Evolutionary conservation across 768 basidiomycete genomes (phyloP).

Genomic region (Russula sp.): DNA sequence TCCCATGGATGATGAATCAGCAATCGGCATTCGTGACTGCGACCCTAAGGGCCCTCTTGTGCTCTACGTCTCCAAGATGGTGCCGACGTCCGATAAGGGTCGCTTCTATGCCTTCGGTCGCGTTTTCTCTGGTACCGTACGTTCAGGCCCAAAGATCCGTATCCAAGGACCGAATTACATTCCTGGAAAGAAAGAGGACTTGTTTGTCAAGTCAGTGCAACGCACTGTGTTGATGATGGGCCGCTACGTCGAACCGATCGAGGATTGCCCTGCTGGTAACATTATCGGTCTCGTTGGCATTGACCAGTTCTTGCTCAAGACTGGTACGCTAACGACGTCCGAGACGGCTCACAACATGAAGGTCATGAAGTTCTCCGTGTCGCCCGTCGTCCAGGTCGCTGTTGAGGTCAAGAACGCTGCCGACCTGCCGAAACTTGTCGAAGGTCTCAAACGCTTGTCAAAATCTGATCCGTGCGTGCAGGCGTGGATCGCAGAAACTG

Average conservation of each 20-base stretch:
- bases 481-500: conserved; percentile 84
- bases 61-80: conserved; percentile 99
- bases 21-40: conserved; percentile 96
- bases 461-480: conserved; percentile 99
- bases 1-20: conserved; percentile 99
- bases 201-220: conserved; percentile 97
- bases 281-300: conserved; percentile 99
- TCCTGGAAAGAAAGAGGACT: conserved; percentile 97
- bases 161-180: conserved; percentile 99
- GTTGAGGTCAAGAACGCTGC: conserved; percentile 99
- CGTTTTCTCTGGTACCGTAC: conserved; percentile 98
- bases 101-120: conserved; percentile 99
- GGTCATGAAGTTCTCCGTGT: conserved; percentile 99
- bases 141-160: conserved; percentile 95
- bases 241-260: conserved; percentile 95
- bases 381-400: conserved; percentile 97
- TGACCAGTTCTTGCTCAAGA: conserved; percentile 99
- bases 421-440: conserved; percentile 98
- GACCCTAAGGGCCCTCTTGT: conserved; percentile 95
- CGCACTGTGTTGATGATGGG: conserved; percentile 99
- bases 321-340: conserved; percentile 92
- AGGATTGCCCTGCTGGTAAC: conserved; percentile 98
- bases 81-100: conserved; percentile 99
- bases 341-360: conserved; percentile 99
- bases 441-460: conserved; percentile 99